phyloP scores from a whole-genome alignment of 257 asterid species.

The Capsicum baccatum region DNA sequence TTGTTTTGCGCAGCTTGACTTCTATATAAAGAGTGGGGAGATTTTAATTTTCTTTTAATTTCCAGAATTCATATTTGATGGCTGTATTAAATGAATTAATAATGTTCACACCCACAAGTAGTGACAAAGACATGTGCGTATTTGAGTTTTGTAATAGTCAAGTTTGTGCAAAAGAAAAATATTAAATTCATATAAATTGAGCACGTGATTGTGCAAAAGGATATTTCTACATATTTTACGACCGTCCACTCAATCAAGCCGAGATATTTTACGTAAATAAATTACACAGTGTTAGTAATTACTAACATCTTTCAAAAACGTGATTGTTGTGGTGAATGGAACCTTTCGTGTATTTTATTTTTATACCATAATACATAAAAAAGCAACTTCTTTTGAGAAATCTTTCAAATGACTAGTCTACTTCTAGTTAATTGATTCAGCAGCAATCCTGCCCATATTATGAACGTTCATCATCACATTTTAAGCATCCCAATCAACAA shows the following conservation, averaged over 20 bases:
- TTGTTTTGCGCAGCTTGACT: background rate
- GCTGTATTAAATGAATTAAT: background rate
- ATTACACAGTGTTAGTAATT: background rate
- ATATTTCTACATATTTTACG: constrained; percentile 41
- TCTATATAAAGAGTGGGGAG: background rate
- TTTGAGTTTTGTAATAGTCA: background rate
- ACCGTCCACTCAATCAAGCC: background rate
- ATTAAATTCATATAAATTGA: constrained; percentile 33
- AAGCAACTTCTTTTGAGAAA: constrained; percentile 19
- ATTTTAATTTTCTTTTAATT: background rate
- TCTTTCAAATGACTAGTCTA: background rate
- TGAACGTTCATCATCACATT: background rate
- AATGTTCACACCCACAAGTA: background rate
- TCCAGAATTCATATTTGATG: background rate
- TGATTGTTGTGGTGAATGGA: constrained; percentile 39
- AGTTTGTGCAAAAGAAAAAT: background rate
- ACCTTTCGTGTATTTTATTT: constrained; percentile 17
- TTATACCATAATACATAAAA: background rate
- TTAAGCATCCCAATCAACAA: background rate
- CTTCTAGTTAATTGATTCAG: background rate
- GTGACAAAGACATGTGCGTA: constrained; percentile 36
- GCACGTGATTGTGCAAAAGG: constrained; percentile 63
- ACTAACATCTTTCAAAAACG: constrained; percentile 41
- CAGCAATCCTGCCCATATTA: background rate
- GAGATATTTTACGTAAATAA: background rate